These are phyloP conservation scores for Apiotrichum laibachii DNA, from an alignment of 1,284 basidiomycete species.

Conservation along the genomic window DNA sequence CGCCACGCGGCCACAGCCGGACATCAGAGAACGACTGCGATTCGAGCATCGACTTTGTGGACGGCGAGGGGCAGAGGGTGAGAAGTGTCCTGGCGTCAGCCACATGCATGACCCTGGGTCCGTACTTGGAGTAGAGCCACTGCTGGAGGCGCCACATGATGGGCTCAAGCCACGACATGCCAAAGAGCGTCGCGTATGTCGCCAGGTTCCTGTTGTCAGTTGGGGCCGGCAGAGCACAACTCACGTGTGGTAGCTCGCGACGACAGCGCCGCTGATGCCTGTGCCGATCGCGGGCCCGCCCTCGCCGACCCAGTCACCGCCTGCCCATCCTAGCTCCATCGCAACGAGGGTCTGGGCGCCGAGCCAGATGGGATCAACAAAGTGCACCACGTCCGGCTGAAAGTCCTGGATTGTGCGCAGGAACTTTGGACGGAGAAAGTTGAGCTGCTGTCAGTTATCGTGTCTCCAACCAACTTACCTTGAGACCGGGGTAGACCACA, in stretches of 20 bases:
- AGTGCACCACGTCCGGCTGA: constrained; percentile 58
- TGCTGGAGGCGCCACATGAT: constrained; percentile 51
- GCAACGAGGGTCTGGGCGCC: constrained; percentile 54
- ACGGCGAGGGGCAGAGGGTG: constrained; percentile 58
- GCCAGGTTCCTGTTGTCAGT: constrained; percentile 51
- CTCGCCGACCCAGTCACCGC: constrained; percentile 43
- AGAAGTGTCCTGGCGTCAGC: constrained; percentile 45
- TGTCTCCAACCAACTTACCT: constrained; percentile 26
- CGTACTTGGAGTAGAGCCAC: constrained; percentile 48
- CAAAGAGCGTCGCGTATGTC: constrained; percentile 58
- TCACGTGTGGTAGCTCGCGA: constrained; percentile 58
- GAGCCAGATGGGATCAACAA: constrained; percentile 60
- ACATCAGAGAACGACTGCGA: constrained; percentile 54
- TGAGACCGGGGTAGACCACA: constrained; percentile 58
- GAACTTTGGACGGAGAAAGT: constrained; percentile 59
- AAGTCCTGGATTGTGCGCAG: constrained; percentile 53
- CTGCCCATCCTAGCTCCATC: constrained; percentile 53
- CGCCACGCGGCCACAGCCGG: constrained; percentile 58
- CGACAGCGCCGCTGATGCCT: constrained; percentile 53
- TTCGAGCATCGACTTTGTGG: constrained; percentile 55
- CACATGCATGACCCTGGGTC: not conserved
- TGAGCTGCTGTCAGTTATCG: constrained; percentile 42
- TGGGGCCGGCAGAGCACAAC: constrained; percentile 4
- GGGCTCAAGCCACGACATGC: constrained; percentile 56
- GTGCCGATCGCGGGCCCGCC: constrained; percentile 45